Evolutionary conservation across 2,329 filamentous ascomycete genomes (phyloP), one percentile per base, ranked within the genome.

Genomic region (Aplosporella prunicola): DNA sequence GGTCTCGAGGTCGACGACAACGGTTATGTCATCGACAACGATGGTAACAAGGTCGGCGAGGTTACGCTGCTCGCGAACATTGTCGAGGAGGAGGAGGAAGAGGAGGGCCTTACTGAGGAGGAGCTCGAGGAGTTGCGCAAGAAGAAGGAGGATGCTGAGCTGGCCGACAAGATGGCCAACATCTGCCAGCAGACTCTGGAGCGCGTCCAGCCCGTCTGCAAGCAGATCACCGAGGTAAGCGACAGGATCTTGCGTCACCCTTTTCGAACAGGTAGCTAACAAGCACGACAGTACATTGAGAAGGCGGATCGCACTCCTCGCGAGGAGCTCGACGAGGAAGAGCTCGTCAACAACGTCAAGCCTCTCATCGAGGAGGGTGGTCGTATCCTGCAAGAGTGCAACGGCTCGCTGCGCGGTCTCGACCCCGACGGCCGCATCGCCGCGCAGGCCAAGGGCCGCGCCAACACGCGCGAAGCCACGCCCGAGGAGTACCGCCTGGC

Each of bases 371-470:
- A 94, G 58, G 82, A 94, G 59, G 87, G 80, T 32, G 75, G 78
- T 37, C 78, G 77, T 47, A 86, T 93, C 53, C 71, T 95, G 10
- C 79, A 80, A 49, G 88, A 94, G 61, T 80, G 82, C 60, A 91
- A 94, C 55, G 86, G 87, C 35, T 71, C 81, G 6, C 85, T 94
- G 50, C 84, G 87, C 22, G 86, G 82, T 5, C 76, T 94, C 35
- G 88, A 95, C 51, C 87, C 88, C 1, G 87, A 93, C 53, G 86
- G 88, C 22, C 78, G 78, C 45, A 93, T 94, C 57, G 76, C 84
- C 31, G 76, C 80, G 23, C 82, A 88, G 43, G 87, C 88, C 31
- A 93, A 94, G 71, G 78, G 82, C 49, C 84, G 83, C 61, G 69
- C 82, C 17, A 76, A 78, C 23, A 74, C 78, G 3, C 77, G 75